Evolutionary conservation across 2,329 filamentous ascomycete species (phyloP), one percentile per base, ranked within the genome.

Genomic region (Exophiala bonariae): DNA sequence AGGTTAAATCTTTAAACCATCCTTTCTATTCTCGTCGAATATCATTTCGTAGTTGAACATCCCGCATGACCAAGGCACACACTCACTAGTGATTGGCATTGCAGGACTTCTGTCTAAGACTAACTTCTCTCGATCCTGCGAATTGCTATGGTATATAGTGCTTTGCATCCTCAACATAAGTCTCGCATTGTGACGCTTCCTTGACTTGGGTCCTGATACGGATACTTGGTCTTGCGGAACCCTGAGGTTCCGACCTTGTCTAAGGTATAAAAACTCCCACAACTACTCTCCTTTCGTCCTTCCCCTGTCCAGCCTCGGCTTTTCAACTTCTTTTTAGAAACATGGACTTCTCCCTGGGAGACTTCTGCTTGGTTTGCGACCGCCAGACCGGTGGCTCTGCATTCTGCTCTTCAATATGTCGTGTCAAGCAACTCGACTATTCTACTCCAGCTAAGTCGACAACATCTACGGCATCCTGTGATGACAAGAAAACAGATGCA

Each of bases 301-400:
- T 37, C 46, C 2, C 59, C 60, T 28, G 63, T 46, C 17, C 16
- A 59, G 62, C 49, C 63, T 65, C 28, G 63, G 50, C n/a, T n/a
- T n/a, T n/a, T n/a, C n/a, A n/a, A n/a, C n/a, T n/a, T n/a, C n/a
- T n/a, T n/a, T n/a, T n/a, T 16, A 33, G 14, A 20, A 47, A 39
- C 44, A 63, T 96, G 91, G 89, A 58, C 45, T 54, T 54, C 48
- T 33, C 53, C 31, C 87, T 87, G 61, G 88, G 87, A 69, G 86
- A 95, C 70, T 96, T 89, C 80, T 96, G 91, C 78, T 83, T 96
- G 61, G 83, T 87, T 74, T 96, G 91, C 76, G 91, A 96, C 74
- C 86, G 86, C 73, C 88, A 95, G 72, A 90, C 87, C 51, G 80
- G 87, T 56, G 83, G 83, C 47, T 84, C 84, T 53, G 83, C 87